Percentiles rank a stretch among this genome's conserved stretches.
phyloP scores from a whole-genome alignment of 306 rosid genomes.

The Dryas alaskensis region DNA sequence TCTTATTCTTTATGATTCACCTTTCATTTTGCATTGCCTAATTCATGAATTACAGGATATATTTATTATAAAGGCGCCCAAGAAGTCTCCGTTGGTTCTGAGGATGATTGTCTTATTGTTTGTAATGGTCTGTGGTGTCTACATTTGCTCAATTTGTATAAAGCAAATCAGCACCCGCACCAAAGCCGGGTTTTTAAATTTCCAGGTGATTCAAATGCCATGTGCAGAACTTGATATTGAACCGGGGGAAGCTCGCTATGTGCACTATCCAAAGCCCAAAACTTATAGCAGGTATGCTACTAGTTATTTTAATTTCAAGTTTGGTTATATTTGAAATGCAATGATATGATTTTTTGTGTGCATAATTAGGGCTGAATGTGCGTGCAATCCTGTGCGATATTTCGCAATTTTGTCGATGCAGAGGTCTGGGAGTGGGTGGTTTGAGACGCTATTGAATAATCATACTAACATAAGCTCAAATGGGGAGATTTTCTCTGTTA shows the following conservation, averaged over 20 bases:
- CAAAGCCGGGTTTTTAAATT: slow-evolving; percentile 47
- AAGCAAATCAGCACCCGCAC: slow-evolving; percentile 66
- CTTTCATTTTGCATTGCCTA: slow-evolving; percentile 18
- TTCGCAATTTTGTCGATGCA: slow-evolving; percentile 93
- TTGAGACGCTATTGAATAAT: slow-evolving; percentile 89
- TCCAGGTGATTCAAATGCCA: slow-evolving; percentile 52
- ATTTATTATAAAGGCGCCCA: slow-evolving; percentile 55
- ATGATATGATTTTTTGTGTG: slow-evolving; percentile 23
- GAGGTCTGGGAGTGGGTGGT: slow-evolving; percentile 99
- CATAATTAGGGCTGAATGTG: slow-evolving; percentile 73
- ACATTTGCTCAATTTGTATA: slow-evolving; percentile 81
- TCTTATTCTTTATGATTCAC: not conserved
- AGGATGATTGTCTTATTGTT: slow-evolving; percentile 68
- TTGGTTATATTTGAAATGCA: slow-evolving; percentile 26
- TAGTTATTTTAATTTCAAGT: slow-evolving; percentile 23
- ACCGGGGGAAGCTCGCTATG: slow-evolving; percentile 62
- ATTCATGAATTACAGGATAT: slow-evolving; percentile 54
- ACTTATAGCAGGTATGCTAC: slow-evolving; percentile 74
- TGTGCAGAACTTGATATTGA: slow-evolving; percentile 71
- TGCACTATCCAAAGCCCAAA: slow-evolving; percentile 81
- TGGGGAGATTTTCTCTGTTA: slow-evolving; percentile 92
- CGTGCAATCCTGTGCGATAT: slow-evolving; percentile 81
- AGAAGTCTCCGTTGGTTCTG: slow-evolving; percentile 73
- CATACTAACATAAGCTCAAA: slow-evolving; percentile 94
- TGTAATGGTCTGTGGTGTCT: slow-evolving; percentile 89